phyloP scores from a whole-genome alignment of 371 early-diverging fungal genomes.

The Thermomucor indicae-seudaticae region DNA sequence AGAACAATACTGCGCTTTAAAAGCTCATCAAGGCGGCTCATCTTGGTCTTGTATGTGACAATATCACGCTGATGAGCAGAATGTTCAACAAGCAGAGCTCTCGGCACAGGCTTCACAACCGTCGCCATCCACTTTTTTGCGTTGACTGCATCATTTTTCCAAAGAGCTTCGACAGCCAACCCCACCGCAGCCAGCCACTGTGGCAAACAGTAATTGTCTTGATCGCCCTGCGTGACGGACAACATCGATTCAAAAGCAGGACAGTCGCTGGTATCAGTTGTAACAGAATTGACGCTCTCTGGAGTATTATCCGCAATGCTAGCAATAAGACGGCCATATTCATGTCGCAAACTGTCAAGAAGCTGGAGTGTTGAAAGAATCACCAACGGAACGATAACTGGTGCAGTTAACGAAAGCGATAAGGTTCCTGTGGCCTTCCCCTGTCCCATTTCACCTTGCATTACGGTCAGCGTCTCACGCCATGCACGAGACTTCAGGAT shows the following conservation, averaged over 20 bases:
- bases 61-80: slow-evolving; percentile 1
- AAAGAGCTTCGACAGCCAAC: slow-evolving; percentile 25
- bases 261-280: slow-evolving; percentile 2
- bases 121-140: slow-evolving; percentile 16
- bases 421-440: not conserved
- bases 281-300: not conserved
- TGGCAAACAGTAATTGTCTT: slow-evolving; percentile 22
- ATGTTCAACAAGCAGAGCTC: slow-evolving; percentile 13
- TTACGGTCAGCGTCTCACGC: slow-evolving; percentile 22
- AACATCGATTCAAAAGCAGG: slow-evolving; percentile 8
- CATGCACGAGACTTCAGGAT: slow-evolving; percentile 25
- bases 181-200: slow-evolving; percentile 37
- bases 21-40: slow-evolving; percentile 22
- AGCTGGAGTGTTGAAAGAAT: slow-evolving; percentile 30
- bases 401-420: slow-evolving; percentile 25
- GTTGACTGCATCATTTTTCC: slow-evolving; percentile 19
- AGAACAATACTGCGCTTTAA: slow-evolving; percentile 24
- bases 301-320: not conserved
- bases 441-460: slow-evolving; percentile 10
- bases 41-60: slow-evolving; percentile 10
- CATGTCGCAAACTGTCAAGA: slow-evolving; percentile 20
- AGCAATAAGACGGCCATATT: slow-evolving; percentile 18
- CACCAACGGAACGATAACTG: slow-evolving; percentile 31
- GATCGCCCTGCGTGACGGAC: slow-evolving; percentile 3
- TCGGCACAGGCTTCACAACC: slow-evolving; percentile 24